Conservation (phyloP, 768 basidiomycete species). For the Fomitopsis pulvina region DNA sequence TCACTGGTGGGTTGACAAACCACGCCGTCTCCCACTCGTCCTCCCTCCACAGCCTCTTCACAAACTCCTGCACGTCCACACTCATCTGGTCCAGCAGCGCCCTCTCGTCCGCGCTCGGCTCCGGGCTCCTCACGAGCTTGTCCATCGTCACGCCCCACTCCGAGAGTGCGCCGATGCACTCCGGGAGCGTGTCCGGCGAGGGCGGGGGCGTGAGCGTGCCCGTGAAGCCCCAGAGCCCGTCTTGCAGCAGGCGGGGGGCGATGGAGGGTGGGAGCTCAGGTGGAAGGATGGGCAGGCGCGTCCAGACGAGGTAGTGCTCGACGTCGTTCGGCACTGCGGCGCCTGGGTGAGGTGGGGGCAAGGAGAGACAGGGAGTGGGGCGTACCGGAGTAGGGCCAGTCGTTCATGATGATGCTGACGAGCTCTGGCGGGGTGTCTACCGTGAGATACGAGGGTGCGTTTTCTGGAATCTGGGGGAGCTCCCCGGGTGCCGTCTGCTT, state of each 20-base stretch:
- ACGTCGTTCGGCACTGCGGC: slow-evolving; percentile 57
- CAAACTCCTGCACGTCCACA: slow-evolving; percentile 53
- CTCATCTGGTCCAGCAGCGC: slow-evolving; percentile 43
- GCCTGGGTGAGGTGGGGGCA: not conserved
- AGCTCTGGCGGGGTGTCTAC: slow-evolving; percentile 50
- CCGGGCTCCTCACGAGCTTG: slow-evolving; percentile 45
- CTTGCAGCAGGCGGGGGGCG: slow-evolving; percentile 53
- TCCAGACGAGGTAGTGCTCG: slow-evolving; percentile 77
- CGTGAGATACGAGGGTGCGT: slow-evolving; percentile 56
- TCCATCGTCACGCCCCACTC: slow-evolving; percentile 70
- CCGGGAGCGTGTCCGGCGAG: slow-evolving; percentile 50
- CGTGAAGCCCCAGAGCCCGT: slow-evolving; percentile 82
- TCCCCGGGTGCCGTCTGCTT: not conserved
- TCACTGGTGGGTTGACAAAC: slow-evolving; percentile 85
- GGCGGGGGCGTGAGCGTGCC: slow-evolving; percentile 47
- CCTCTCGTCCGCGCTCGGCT: slow-evolving; percentile 48
- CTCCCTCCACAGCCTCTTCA: slow-evolving; percentile 62
- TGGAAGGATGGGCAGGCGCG: slow-evolving; percentile 65
- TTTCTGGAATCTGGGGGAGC: slow-evolving; percentile 25
- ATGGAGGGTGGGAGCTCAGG: slow-evolving; percentile 44
- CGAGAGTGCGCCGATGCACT: slow-evolving; percentile 53
- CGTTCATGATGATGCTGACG: slow-evolving; percentile 71
- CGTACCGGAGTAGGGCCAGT: slow-evolving; percentile 85
- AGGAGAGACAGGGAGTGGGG: not conserved
- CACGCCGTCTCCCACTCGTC: slow-evolving; percentile 84